Conservation (phyloP, 441 rosid species). For the Pelargonium citronellum region DNA sequence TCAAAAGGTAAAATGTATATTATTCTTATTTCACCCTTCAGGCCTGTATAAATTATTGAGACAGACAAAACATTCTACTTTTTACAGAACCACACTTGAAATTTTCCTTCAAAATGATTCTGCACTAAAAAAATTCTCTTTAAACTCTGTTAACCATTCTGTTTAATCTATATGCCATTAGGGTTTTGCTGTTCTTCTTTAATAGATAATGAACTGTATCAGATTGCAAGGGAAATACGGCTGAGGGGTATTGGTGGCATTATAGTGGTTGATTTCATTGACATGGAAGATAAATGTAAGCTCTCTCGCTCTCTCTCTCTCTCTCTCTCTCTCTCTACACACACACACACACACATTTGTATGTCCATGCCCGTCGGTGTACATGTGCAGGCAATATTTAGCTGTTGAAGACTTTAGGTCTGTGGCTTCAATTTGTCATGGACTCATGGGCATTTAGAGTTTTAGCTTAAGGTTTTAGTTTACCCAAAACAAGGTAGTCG, state of each 20-base stretch:
- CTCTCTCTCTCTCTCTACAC: too few species aligned
- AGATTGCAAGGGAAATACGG: constrained; percentile 96
- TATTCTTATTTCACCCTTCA: too few species aligned
- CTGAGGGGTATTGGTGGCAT: constrained; percentile 95
- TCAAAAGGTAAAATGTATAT: background rate
- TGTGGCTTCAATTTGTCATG: background rate
- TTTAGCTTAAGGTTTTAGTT: background rate
- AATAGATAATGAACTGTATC: constrained; percentile 28
- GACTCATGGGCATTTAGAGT: background rate
- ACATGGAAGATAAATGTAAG: constrained; percentile 90
- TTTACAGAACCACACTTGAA: background rate
- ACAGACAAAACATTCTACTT: background rate
- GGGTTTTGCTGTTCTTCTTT: constrained; percentile 15
- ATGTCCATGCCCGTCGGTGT: background rate
- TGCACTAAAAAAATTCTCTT: too few species aligned
- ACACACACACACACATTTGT: too few species aligned
- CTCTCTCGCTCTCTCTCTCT: background rate
- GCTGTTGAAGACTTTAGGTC: background rate
- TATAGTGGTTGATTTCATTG: constrained; percentile 96
- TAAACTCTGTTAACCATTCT: constrained; percentile 4
- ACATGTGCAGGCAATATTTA: too few species aligned
- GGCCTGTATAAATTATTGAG: background rate
- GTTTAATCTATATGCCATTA: constrained; percentile 9
- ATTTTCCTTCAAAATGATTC: too few species aligned
- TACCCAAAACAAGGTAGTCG: background rate